Base-by-base conservation (phyloP, 805 yeast species). In the Candida yuanshanica region DNA sequence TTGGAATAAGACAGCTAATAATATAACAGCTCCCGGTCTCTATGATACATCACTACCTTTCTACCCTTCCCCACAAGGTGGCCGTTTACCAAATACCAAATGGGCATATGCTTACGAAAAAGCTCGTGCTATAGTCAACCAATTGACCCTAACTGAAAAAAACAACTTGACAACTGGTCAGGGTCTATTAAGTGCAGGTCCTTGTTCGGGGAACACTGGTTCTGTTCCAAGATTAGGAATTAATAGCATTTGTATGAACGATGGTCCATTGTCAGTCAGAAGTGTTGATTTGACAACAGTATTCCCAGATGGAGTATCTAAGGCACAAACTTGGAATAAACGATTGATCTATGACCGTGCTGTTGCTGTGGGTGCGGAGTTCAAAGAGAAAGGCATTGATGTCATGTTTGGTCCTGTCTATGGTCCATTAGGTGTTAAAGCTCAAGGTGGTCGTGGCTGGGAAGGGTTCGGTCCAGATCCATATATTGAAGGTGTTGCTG, bases 391-490 rank as follows among this genome's bases (percentile, higher is more conserved):
- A 52, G 81, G 80, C 31, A 74, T 72, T n/a, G 72, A 75, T 50
- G 65, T 73, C 32, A 63, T 69, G 14, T 59, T 77, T 17, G 81
- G 79, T 2, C 82, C 83, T 2, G 62, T 64, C 3, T 63, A 72
- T 31, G 81, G 80, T 2, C 81, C 82, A 10, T 62, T 77, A 23
- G 83, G 83, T 4, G 59, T 69, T 24, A 71, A 75, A 50, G 81
- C 80, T 7, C 71, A 69, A 24, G 82, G 77, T 25, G 83, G 83
- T 12, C 64, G 83, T 48, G 75, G 73, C 57, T 77, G 83, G 81
- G 83, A 79, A 59, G 70, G 78, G 29, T 77, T 77, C 57, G 79
- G 81, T 8, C 62, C 78, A 5, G 84, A 79, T 53, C 82, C 84
- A 3, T 77, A 76, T 43, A 60, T 79, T 37, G 76, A 74, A 47